Conservation (phyloP, 441 rosid species). For the Metrosideros polymorpha region DNA sequence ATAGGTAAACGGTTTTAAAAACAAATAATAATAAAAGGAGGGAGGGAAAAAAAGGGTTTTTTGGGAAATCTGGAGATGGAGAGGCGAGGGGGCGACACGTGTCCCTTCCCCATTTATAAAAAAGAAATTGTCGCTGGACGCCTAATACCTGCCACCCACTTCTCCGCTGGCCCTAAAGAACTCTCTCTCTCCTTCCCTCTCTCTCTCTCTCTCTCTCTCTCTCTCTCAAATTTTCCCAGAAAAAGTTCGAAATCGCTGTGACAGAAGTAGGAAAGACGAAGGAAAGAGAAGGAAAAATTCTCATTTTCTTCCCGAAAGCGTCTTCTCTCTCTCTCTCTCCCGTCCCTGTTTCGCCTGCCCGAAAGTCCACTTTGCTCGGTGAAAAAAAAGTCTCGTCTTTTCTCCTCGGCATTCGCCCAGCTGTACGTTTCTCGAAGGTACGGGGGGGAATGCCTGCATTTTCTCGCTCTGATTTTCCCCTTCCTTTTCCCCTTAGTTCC, state of each 20-base stretch:
- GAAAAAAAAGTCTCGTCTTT: background rate
- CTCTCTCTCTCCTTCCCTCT: too few species aligned
- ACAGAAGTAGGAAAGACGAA: background rate
- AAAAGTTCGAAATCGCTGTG: background rate
- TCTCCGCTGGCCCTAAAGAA: slow-evolving; percentile 18
- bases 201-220: background rate
- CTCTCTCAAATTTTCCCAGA: background rate
- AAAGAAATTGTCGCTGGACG: background rate
- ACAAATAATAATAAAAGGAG: background rate
- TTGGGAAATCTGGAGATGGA: background rate
- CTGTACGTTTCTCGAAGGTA: background rate
- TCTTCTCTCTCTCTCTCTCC: background rate
- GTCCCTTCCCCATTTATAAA: slow-evolving; percentile 5
- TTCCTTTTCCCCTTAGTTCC: background rate
- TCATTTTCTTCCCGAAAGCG: background rate
- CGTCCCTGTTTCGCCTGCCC: background rate
- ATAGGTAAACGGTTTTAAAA: background rate
- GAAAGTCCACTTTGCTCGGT: background rate
- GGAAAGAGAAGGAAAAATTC: background rate
- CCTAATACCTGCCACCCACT: slow-evolving; percentile 7
- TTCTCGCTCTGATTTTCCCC: background rate
- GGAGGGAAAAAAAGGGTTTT: background rate
- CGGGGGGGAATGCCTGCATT: background rate
- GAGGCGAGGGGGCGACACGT: slow-evolving; percentile 19
- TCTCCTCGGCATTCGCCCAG: background rate